Conservation (phyloP, 441 rosid genomes). For the Erodium moschatum region DNA sequence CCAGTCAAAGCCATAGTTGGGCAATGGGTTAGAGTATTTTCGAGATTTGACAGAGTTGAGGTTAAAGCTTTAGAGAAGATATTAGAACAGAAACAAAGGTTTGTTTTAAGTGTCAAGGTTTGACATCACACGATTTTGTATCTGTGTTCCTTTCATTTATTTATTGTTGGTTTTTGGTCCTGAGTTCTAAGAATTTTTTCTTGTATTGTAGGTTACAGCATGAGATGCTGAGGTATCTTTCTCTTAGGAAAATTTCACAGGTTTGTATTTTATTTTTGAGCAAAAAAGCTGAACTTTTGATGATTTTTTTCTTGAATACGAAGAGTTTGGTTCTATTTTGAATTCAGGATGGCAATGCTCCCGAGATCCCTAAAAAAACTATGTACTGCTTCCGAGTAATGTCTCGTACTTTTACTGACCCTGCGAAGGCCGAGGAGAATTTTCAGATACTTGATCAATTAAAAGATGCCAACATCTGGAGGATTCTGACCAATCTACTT, state of each 20-base stretch:
- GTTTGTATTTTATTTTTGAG: conserved; percentile 29
- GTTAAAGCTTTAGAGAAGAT: conserved; percentile 85
- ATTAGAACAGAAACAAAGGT: conserved; percentile 98
- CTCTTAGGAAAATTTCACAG: conserved; percentile 77
- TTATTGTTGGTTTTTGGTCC: conserved; percentile 27
- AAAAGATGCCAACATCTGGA: conserved; percentile 93
- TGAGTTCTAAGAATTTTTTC: conserved; percentile 34
- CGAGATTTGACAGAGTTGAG: conserved; percentile 80
- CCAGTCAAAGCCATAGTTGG: conserved; percentile 56
- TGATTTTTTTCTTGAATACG: conserved; percentile 6
- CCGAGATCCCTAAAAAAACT: conserved; percentile 75
- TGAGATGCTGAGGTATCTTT: conserved; percentile 90
- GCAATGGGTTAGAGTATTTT: conserved; percentile 74
- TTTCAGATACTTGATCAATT: conserved; percentile 88
- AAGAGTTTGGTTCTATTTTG: conserved; percentile 23
- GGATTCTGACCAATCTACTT: conserved; percentile 57
- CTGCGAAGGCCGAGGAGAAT: conserved; percentile 73
- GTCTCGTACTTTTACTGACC: conserved; percentile 87
- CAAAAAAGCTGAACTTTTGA: conserved; percentile 16
- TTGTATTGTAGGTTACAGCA: conserved; percentile 86
- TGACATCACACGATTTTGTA: conserved; percentile 20
- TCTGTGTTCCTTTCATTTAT: conserved; percentile 19
- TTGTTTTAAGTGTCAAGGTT: conserved; percentile 24
- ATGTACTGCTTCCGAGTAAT: conserved; percentile 70
- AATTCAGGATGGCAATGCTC: conserved; percentile 70